Evolutionary conservation across 768 basidiomycete species (phyloP).

Genomic region (Tulasnella sp.): DNA sequence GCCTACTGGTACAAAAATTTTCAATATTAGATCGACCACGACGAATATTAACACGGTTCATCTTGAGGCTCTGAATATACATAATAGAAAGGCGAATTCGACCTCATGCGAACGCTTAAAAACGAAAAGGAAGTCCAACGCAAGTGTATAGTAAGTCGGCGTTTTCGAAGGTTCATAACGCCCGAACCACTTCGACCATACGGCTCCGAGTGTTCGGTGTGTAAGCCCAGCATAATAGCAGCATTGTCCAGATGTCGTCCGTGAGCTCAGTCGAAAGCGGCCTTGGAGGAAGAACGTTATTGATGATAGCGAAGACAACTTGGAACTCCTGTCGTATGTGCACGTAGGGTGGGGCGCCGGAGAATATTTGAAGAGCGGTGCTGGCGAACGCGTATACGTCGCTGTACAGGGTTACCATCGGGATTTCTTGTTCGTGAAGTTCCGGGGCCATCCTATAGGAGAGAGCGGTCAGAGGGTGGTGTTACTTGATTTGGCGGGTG

Average conservation of each 20-base stretch:
- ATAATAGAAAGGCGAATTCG: too few relatives aligned
- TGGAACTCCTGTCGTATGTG: not conserved
- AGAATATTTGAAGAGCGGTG: constrained; percentile 9
- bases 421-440: not conserved
- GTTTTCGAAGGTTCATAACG: not conserved
- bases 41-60: too few relatives aligned
- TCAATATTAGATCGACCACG: too few relatives aligned
- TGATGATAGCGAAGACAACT: not conserved
- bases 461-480: not conserved
- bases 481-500: not conserved
- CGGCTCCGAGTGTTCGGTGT: not conserved
- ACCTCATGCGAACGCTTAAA: too few relatives aligned
- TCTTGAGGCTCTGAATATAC: too few relatives aligned
- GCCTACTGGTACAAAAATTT: too few relatives aligned
- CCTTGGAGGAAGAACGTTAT: not conserved
- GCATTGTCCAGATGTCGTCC: not conserved
- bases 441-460: constrained; percentile 10
- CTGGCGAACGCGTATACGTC: constrained; percentile 19
- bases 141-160: not conserved
- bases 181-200: not conserved
- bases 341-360: not conserved
- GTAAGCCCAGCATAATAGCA: not conserved
- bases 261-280: not conserved
- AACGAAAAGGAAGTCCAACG: too few relatives aligned
- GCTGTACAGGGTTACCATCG: not conserved